phyloP scores from a whole-genome alignment of 2,329 filamentous ascomycete species.

The Drechslerella dactyloides region DNA sequence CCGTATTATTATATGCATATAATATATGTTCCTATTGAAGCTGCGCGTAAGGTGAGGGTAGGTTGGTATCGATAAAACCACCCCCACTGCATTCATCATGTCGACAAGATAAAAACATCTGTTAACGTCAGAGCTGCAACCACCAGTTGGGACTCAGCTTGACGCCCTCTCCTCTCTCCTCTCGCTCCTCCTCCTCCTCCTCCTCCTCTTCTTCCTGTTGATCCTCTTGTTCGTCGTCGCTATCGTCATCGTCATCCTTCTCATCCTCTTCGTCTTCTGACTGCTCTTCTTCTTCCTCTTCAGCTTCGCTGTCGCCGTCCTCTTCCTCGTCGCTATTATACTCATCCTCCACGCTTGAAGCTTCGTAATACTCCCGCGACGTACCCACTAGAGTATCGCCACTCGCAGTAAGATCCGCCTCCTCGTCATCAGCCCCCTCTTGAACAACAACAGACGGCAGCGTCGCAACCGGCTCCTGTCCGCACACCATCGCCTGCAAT shows the following conservation, averaged over 20 bases:
- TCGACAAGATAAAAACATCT: not conserved
- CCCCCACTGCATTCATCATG: slow-evolving; percentile 20
- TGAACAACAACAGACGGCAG: too few relatives aligned
- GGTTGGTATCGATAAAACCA: slow-evolving; percentile 52
- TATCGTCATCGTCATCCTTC: not conserved
- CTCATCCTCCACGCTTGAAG: not conserved
- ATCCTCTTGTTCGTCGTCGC: not conserved
- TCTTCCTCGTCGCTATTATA: slow-evolving; percentile 3
- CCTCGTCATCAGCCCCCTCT: too few relatives aligned
- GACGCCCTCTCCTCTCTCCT: too few relatives aligned
- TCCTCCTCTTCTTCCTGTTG: not conserved
- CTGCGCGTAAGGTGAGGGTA: slow-evolving; percentile 27
- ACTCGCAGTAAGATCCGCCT: too few relatives aligned
- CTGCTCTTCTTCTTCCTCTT: slow-evolving; percentile 1
- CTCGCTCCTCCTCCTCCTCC: not conserved
- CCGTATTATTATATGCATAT: slow-evolving; percentile 24
- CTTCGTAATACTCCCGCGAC: too few relatives aligned
- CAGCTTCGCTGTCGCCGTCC: not conserved
- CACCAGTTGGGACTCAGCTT: slow-evolving; percentile 15
- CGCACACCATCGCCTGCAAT: too few relatives aligned
- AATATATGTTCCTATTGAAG: slow-evolving; percentile 27
- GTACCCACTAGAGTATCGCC: too few relatives aligned
- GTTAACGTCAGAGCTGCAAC: not conserved
- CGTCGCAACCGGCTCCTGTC: too few relatives aligned
- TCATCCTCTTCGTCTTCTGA: not conserved